phyloP scores from a whole-genome alignment of 305 asterid species.

The Fraxinus sp. region DNA sequence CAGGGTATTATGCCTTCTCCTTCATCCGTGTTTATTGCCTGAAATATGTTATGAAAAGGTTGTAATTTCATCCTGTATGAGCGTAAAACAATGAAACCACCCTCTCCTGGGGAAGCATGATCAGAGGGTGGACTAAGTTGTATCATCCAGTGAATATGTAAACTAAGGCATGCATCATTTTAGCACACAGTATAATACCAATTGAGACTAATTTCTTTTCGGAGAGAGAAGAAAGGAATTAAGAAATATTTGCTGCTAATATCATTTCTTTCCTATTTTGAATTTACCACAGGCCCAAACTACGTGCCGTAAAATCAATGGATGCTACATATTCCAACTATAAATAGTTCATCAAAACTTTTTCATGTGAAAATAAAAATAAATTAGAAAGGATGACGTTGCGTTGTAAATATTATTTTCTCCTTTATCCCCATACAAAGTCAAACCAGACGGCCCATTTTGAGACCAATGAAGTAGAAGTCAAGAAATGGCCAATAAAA shows the following conservation, averaged over 20 bases:
- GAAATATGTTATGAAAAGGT: neutral
- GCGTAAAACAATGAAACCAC: neutral
- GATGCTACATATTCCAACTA: neutral
- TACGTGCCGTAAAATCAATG: neutral
- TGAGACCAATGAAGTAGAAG: neutral
- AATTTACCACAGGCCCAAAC: neutral
- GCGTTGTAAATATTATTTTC: neutral
- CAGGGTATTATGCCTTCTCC: neutral
- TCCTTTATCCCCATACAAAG: neutral
- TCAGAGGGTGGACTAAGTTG: neutral
- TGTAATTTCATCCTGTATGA: neutral
- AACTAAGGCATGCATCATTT: neutral
- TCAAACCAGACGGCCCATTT: neutral
- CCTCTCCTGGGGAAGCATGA: neutral
- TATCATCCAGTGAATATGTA: neutral
- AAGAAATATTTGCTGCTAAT: neutral
- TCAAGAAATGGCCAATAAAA: neutral
- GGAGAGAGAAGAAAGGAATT: neutral
- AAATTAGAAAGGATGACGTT: neutral
- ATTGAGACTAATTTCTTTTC: neutral
- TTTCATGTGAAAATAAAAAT: neutral
- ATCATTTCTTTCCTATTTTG: neutral
- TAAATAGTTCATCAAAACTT: neutral
- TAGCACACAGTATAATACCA: neutral
- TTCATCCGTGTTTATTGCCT: neutral